Evolutionary conservation across 345 rosid species (phyloP).

Genomic region (Rubroshorea leprosula): DNA sequence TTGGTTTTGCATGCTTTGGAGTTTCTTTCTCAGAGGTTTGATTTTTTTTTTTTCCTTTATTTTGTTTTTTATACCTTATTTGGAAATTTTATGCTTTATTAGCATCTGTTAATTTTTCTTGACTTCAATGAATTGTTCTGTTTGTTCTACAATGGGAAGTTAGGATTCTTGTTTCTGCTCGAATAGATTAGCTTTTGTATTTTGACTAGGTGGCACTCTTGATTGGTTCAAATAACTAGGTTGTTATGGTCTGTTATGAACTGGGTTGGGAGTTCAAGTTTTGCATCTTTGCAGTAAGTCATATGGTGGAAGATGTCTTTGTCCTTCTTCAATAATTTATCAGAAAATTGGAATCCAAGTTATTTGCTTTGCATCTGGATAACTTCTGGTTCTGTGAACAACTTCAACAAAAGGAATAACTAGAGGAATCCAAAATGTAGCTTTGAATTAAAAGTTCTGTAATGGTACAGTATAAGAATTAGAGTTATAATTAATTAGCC

Average conservation of each 20-base stretch:
- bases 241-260: not conserved
- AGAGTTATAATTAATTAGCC: no score
- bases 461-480: no score
- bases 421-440: not conserved
- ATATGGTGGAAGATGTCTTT: not conserved
- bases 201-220: no score
- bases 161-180: not conserved
- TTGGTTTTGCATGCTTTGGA: conserved; percentile 92
- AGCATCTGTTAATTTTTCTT: no score
- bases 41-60: conserved; percentile 11
- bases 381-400: not conserved
- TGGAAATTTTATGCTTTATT: not conserved
- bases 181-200: no score
- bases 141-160: not conserved
- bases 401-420: not conserved
- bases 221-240: no score
- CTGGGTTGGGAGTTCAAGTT: not conserved
- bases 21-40: conserved; percentile 81
- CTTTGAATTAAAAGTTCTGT: no score
- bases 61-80: not conserved
- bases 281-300: not conserved
- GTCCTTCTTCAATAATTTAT: not conserved
- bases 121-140: not conserved
- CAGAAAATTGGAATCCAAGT: not conserved
- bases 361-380: not conserved